Base-by-base conservation (phyloP, 192 early-diverging fungal species). In the Chytriomyces sp. region DNA sequence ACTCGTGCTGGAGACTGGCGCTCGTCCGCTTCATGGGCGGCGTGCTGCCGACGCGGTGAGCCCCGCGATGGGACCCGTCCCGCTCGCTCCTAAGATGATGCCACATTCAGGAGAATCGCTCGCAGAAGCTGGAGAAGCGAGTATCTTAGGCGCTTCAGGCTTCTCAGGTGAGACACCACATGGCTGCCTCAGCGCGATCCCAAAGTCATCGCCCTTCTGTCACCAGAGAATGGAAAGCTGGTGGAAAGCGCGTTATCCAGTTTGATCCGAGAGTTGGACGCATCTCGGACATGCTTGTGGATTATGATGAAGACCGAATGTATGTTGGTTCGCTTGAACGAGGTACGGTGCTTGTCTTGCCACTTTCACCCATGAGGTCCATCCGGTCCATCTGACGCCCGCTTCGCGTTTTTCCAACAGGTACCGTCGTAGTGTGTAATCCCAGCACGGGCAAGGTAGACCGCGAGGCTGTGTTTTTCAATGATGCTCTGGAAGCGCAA, bases 181-280 rank as follows among this genome's bases (percentile, higher is more conserved):
- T 12, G 7, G 19, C 30, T 58, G 33, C 31, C 6, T 25, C 26
- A 38, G 34, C 3, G 17, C 10, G 59, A 55, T 53, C 33, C 31
- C 2, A 44, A 36, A 57, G 8, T 58, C 22, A 62, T 12, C 28
- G 7, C 22, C 31, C 31, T 66, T 55, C 17, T 8, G 2, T 49
- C 22, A 25, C 32, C 58, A 78, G 74, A 58, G 72, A 72, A 19
- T 81, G 67, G 60, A 59, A 75, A 32, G 36, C 73, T 17, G 34
- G 36, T 37, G 75, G 77, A 17, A 82, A 79, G 44, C 77, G 76
- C 28, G 70, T 77, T 37, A 69, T 82, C 5, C 81, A 79, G 57
- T 85, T 90, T 54, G 77, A 89, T 67, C 87, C 90, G 25, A 78
- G 83, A 33, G 84, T 90, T 32, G 86, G 86, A 28, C 72, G 77